Evolutionary conservation across 179 eudicot genomes (phyloP).

Genomic region (Silene coronaria): DNA sequence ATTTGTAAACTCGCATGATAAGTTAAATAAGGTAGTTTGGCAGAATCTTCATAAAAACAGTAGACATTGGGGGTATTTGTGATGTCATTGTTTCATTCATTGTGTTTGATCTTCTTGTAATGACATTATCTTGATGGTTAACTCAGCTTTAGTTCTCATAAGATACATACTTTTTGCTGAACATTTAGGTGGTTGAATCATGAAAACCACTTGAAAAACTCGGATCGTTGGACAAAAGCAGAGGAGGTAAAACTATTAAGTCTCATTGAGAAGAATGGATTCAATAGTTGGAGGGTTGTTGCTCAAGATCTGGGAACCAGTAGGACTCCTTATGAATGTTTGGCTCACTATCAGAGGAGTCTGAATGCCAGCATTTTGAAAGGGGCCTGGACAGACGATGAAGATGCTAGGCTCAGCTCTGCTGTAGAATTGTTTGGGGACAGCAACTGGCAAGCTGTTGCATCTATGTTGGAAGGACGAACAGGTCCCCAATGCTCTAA

Average conservation of each 20-base stretch:
- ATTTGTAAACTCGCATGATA: background rate
- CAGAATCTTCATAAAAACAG: background rate
- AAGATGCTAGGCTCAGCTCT: conserved; percentile 59
- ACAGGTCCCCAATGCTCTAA: conserved; percentile 91
- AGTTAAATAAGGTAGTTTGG: background rate
- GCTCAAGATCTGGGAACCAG: conserved; percentile 53
- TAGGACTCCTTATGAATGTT: conserved; percentile 84
- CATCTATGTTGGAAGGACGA: conserved; percentile 70
- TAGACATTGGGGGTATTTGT: background rate
- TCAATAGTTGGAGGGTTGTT: conserved; percentile 57
- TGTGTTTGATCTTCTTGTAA: background rate
- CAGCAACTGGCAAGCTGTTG: conserved; percentile 81
- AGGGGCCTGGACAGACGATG: conserved; percentile 78
- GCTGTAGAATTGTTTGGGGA: conserved; percentile 82
- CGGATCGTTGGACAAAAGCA: conserved; percentile 38
- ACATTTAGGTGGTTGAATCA: conserved; percentile 67
- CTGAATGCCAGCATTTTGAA: conserved; percentile 71
- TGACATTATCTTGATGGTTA: background rate
- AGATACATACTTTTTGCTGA: background rate
- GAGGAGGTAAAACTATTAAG: conserved; percentile 71
- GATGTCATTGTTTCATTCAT: too few species aligned
- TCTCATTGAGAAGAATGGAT: conserved; percentile 54
- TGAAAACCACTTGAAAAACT: conserved; percentile 66
- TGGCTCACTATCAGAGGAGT: conserved; percentile 81
- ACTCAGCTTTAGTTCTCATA: background rate